A percentile compares a stretch with the other conserved stretches of the same genome.
These are phyloP conservation scores for Boletus sp. DNA, from an alignment of 1,284 basidiomycete species.

Conservation along the genomic window DNA sequence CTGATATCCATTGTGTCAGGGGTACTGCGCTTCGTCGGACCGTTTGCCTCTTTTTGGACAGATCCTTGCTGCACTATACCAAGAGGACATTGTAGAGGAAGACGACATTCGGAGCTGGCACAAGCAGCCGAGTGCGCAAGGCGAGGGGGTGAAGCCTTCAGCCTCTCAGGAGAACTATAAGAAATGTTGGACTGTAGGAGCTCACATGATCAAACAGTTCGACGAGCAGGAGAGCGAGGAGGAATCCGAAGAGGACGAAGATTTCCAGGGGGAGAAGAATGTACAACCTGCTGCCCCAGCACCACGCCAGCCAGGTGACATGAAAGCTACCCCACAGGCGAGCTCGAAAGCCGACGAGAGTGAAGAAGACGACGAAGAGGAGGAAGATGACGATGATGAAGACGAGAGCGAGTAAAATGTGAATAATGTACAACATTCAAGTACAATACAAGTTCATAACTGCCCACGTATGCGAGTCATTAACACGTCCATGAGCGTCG, in stretches of 20 bases:
- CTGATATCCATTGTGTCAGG: constrained; percentile 35
- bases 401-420: constrained; percentile 20
- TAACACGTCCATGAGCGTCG: too few relatives aligned
- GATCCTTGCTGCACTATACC: constrained; percentile 70
- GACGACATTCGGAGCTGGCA: constrained; percentile 76
- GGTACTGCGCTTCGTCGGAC: constrained; percentile 58
- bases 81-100: constrained; percentile 74
- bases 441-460: constrained; percentile 3
- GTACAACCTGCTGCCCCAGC: not conserved
- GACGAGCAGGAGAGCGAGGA: constrained; percentile 68
- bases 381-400: not conserved
- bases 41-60: constrained; percentile 69
- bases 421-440: constrained; percentile 5
- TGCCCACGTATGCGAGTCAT: not conserved
- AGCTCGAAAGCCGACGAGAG: constrained; percentile 25
- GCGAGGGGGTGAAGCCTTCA: constrained; percentile 42
- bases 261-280: not conserved
- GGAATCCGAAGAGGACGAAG: constrained; percentile 26
- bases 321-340: constrained; percentile 11
- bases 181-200: constrained; percentile 69
- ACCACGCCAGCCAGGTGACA: not conserved
- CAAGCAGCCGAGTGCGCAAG: constrained; percentile 45
- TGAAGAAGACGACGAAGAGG: constrained; percentile 13
- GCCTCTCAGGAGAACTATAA: constrained; percentile 50
- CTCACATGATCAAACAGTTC: constrained; percentile 72